phyloP scores from a whole-genome alignment of 352 stramenopile genomes.

The Pythium sukuiense region DNA sequence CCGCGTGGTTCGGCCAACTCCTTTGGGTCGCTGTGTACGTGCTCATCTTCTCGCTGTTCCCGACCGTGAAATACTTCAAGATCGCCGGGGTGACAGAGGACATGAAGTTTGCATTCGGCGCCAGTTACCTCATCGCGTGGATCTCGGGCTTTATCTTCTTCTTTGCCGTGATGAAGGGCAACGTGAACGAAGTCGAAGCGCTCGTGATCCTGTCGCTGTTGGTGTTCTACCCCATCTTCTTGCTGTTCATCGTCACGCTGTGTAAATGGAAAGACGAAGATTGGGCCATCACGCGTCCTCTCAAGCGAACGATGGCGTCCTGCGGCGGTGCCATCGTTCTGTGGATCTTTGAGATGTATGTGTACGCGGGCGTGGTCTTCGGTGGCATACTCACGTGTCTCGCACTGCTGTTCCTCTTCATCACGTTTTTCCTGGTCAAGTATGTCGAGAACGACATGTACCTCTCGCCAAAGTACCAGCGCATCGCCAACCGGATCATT shows the following conservation, averaged over 20 bases:
- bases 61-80: conserved; percentile 81
- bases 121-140: conserved; percentile 66
- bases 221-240: conserved; percentile 79
- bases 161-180: conserved; percentile 46
- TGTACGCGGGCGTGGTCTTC: conserved; percentile 56
- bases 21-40: conserved; percentile 69
- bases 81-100: conserved; percentile 56
- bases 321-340: conserved; percentile 42
- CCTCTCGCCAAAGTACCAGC: conserved; percentile 62
- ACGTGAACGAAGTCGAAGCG: conserved; percentile 74
- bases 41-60: conserved; percentile 65
- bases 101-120: conserved; percentile 50
- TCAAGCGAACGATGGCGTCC: conserved; percentile 40
- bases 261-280: conserved; percentile 78
- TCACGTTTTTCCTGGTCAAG: conserved; percentile 77
- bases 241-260: conserved; percentile 70
- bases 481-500: conserved; percentile 46
- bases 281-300: conserved; percentile 55
- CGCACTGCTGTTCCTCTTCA: conserved; percentile 61
- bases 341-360: conserved; percentile 80
- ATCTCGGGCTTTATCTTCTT: conserved; percentile 74
- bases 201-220: conserved; percentile 73
- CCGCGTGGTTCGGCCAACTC: conserved; percentile 67
- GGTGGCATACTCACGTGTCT: conserved; percentile 64
- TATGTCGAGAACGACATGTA: conserved; percentile 87